Percentiles rank a stretch among this genome's conserved stretches.
Conservation (phyloP, 148 eudicot species). For the Agrostemma githago region DNA sequence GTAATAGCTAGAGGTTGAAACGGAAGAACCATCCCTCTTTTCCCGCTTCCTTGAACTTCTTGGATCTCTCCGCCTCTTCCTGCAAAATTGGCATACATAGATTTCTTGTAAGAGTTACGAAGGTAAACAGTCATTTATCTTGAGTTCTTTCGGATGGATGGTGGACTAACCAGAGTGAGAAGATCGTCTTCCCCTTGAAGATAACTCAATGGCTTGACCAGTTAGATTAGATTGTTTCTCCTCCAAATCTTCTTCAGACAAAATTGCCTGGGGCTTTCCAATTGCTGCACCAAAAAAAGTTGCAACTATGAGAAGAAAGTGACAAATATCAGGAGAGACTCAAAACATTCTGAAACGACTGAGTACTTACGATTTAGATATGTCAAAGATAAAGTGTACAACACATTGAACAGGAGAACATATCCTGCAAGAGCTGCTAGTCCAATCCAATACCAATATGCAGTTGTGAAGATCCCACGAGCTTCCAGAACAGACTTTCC, state of each 20-base stretch:
- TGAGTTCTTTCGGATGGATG: background rate
- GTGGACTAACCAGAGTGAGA: conserved; percentile 32
- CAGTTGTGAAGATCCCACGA: conserved; percentile 49
- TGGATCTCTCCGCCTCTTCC: conserved; percentile 32
- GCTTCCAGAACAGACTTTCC: conserved; percentile 40
- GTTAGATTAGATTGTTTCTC: conserved; percentile 36
- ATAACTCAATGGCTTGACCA: conserved; percentile 35
- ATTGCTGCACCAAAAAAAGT: conserved; percentile 41
- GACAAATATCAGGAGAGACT: background rate
- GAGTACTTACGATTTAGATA: conserved; percentile 49
- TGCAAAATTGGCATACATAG: conserved; percentile 23
- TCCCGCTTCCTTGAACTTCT: conserved; percentile 26
- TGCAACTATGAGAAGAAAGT: background rate
- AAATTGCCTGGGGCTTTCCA: conserved; percentile 55
- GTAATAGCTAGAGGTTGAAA: conserved; percentile 58
- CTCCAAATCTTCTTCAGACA: conserved; percentile 46
- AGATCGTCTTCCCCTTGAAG: conserved; percentile 30
- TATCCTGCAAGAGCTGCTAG: conserved; percentile 53
- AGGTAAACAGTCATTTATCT: background rate
- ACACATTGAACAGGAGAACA: conserved; percentile 39
- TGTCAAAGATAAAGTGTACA: conserved; percentile 40
- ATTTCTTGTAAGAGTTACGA: background rate
- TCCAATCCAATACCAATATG: conserved; percentile 71
- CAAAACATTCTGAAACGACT: background rate
- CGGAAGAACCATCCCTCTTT: conserved; percentile 64